phyloP scores from a whole-genome alignment of 2,329 filamentous ascomycete species.

The Cordyceps farinosa region DNA sequence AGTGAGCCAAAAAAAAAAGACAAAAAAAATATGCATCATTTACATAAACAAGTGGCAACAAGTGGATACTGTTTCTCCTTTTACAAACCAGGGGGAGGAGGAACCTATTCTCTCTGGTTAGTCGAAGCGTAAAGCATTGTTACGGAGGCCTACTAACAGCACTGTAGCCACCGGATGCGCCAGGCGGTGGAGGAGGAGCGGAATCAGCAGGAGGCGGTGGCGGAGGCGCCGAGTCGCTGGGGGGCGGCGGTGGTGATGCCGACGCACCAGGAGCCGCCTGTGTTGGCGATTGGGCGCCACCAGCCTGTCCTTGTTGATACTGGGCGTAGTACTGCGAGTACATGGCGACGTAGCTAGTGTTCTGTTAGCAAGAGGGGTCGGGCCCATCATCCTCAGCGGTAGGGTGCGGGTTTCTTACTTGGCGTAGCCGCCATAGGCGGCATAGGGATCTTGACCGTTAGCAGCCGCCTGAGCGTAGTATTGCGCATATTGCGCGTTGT shows the following conservation, averaged over 20 bases:
- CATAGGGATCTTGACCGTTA: conserved; percentile 72
- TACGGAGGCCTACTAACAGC: no score
- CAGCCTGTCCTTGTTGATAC: conserved; percentile 27
- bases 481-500: conserved; percentile 77
- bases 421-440: conserved; percentile 83
- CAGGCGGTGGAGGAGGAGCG: conserved; percentile 49
- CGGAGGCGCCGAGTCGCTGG: conserved; percentile 58
- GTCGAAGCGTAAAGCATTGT: no score
- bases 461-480: conserved; percentile 55
- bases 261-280: conserved; percentile 35
- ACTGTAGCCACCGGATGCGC: conserved; percentile 52
- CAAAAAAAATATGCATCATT: neutral
- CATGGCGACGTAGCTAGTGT: conserved; percentile 58
- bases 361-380: conserved; percentile 22
- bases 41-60: conserved; percentile 19
- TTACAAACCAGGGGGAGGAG: conserved; percentile 54
- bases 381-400: neutral
- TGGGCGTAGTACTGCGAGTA: conserved; percentile 68
- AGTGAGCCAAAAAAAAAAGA: conserved; percentile 9
- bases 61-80: conserved; percentile 11
- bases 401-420: conserved; percentile 48
- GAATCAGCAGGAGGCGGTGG: conserved; percentile 56
- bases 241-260: conserved; percentile 54
- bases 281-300: conserved; percentile 26
- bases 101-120: conserved; percentile 40